A percentile compares a stretch with the other conserved stretches of the same genome.
These are phyloP conservation scores for Colletotrichum endophyticum DNA, from an alignment of 2,329 filamentous ascomycete species.

Conservation along the genomic window DNA sequence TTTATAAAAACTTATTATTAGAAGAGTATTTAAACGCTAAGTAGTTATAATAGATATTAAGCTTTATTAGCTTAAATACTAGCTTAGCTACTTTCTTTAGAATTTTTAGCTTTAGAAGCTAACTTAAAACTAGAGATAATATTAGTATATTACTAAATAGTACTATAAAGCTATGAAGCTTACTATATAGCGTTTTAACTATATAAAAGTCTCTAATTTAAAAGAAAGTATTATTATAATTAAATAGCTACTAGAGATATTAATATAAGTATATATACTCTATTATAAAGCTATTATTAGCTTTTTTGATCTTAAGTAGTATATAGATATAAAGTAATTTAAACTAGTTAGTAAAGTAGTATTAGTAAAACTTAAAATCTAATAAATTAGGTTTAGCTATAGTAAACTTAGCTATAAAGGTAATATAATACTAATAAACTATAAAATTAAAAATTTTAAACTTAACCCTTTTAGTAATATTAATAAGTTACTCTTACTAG, in stretches of 20 bases:
- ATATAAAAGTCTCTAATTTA: not conserved
- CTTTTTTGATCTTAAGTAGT: too few species aligned
- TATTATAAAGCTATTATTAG: not conserved
- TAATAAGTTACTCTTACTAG: not conserved
- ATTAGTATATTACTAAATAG: too few species aligned
- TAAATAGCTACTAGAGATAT: not conserved
- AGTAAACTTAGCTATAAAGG: not conserved
- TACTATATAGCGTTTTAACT: not conserved
- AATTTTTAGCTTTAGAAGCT: too few species aligned
- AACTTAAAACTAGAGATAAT: too few species aligned
- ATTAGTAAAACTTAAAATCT: not conserved
- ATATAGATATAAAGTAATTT: not conserved
- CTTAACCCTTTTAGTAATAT: not conserved
- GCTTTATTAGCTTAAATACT: not conserved
- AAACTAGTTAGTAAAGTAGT: not conserved
- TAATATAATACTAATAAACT: not conserved
- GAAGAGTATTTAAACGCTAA: too few species aligned
- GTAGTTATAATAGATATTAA: too few species aligned
- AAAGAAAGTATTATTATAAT: not conserved
- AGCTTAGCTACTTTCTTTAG: not conserved
- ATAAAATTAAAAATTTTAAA: not conserved
- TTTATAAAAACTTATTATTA: too few species aligned
- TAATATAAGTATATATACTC: not conserved
- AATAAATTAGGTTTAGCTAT: not conserved
- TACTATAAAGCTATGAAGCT: not conserved